A percentile compares a stretch with the other conserved stretches of the same genome.
Evolutionary conservation across 345 rosid genomes (phyloP).

Genomic region (Gossypium anomalum): DNA sequence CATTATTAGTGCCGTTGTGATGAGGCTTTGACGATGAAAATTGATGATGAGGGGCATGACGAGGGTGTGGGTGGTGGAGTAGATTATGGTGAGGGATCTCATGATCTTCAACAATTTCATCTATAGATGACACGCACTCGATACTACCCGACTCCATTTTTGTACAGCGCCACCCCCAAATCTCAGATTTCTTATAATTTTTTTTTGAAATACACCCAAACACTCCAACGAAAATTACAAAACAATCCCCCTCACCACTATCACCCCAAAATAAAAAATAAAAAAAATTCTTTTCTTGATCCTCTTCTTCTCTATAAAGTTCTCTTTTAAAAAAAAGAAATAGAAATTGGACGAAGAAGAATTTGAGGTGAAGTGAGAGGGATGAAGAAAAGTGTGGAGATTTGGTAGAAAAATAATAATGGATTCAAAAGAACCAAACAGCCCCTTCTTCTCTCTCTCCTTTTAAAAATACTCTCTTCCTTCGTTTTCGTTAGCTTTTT

Average conservation of each 20-base stretch:
- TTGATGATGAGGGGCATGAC: constrained; percentile 35
- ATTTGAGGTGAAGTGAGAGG: not conserved
- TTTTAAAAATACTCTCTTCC: constrained; percentile 15
- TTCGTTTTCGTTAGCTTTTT: constrained; percentile 29
- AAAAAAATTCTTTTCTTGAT: constrained; percentile 9
- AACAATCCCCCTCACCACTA: not conserved
- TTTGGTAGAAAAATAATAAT: not conserved
- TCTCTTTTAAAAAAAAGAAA: not conserved
- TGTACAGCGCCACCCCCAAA: not conserved
- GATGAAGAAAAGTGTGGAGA: not conserved
- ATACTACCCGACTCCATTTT: constrained; percentile 62
- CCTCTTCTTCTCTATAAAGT: constrained; percentile 10
- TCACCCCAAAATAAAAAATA: no score
- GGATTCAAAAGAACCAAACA: constrained; percentile 25
- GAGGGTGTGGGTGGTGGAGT: constrained; percentile 24
- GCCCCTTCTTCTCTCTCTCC: constrained; percentile 16
- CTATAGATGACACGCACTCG: not conserved
- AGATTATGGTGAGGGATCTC: not conserved
- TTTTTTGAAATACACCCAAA: not conserved
- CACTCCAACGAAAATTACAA: constrained; percentile 40
- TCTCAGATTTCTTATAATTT: not conserved
- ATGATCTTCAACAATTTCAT: not conserved
- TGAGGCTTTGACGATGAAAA: constrained; percentile 61
- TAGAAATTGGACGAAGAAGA: not conserved
- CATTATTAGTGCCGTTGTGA: constrained; percentile 23